Conservation (phyloP, 2,329 filamentous ascomycete genomes). For the Venturia nashicola region DNA sequence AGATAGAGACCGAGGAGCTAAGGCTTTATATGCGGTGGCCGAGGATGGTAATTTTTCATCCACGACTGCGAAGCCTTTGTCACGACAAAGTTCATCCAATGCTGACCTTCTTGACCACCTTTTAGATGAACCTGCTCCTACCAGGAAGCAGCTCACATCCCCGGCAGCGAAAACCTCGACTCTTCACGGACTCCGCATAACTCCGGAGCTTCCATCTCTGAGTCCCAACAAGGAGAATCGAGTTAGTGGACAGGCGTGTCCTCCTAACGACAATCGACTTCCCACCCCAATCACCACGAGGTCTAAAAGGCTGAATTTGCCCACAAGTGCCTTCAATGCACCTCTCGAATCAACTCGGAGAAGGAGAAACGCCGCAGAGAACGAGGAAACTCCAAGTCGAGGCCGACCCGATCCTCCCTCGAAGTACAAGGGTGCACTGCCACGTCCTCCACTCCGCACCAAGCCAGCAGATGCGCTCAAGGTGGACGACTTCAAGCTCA, state of each 20-base stretch:
- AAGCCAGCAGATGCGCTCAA: constrained; percentile 45
- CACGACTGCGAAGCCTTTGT: neutral
- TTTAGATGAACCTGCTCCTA: neutral
- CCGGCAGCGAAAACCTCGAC: neutral
- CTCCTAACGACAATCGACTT: neutral
- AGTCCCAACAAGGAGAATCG: neutral
- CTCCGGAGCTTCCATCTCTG: neutral
- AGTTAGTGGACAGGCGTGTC: neutral
- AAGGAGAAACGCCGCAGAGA: neutral
- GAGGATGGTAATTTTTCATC: neutral
- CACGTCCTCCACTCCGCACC: constrained; percentile 14
- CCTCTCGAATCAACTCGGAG: neutral
- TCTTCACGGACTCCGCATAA: neutral
- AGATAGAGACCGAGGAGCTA: neutral
- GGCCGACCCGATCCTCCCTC: neutral
- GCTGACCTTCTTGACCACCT: neutral
- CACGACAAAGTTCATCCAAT: neutral
- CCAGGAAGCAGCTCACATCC: neutral
- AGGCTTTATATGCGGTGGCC: neutral
- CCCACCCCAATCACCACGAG: neutral
- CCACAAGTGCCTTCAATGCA: neutral
- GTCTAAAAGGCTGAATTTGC: neutral
- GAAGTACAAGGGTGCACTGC: neutral
- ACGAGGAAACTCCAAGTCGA: neutral
- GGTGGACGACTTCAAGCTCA: constrained; percentile 64